Percentiles rank a stretch among this genome's conserved stretches.
phyloP scores from a whole-genome alignment of 306 rosid genomes.

The Ammopiptanthus mongolicus region DNA sequence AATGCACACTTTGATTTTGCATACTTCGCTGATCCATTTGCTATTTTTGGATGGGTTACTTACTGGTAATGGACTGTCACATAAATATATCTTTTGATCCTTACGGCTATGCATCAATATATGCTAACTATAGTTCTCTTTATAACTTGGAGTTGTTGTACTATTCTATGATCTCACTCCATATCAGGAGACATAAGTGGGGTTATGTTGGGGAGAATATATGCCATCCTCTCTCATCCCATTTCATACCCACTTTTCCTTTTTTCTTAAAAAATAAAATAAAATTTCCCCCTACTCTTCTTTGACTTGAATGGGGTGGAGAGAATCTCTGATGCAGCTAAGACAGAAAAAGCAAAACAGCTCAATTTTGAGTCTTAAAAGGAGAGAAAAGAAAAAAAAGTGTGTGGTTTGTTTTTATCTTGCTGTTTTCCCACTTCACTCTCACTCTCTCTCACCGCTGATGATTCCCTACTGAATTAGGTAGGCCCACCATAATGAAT shows the following conservation, averaged over 20 bases:
- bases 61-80: constrained; percentile 26
- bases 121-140: constrained; percentile 49
- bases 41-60: constrained; percentile 28
- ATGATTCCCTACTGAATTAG: constrained; percentile 67
- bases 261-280: neutral
- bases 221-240: constrained; percentile 64
- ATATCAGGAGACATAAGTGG: constrained; percentile 95
- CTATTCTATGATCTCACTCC: constrained; percentile 81
- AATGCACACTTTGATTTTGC: constrained; percentile 73
- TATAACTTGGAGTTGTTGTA: constrained; percentile 54
- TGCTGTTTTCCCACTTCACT: constrained; percentile 58
- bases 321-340: constrained; percentile 85
- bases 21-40: constrained; percentile 44
- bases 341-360: constrained; percentile 59
- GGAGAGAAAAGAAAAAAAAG: constrained; percentile 90
- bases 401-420: constrained; percentile 92
- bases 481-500: constrained; percentile 61
- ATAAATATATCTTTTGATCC: constrained; percentile 33
- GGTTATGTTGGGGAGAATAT: constrained; percentile 88
- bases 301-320: constrained; percentile 81
- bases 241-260: constrained; percentile 54
- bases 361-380: constrained; percentile 73
- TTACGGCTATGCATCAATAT: constrained; percentile 34
- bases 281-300: constrained; percentile 31
- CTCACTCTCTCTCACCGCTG: constrained; percentile 26